Evolutionary conservation across 768 basidiomycete genomes (phyloP), one percentile per base, ranked within the genome.

Genomic region (Calocybe indica): DNA sequence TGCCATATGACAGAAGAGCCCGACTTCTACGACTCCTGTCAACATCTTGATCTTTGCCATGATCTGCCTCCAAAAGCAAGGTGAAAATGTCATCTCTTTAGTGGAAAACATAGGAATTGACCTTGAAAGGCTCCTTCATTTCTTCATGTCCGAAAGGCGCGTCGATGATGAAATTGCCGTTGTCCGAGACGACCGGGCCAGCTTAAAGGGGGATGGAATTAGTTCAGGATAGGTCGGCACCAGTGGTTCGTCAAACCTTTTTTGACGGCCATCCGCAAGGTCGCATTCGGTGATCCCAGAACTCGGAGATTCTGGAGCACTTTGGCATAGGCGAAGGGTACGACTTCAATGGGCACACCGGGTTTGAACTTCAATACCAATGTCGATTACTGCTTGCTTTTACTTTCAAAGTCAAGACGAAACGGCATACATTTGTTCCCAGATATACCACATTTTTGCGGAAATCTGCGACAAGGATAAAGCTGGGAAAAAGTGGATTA

Each of bases 1-100:
- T 5, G 88, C 93, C 76, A 96, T 85, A 46, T 82, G 73, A 61
- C 91, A 93, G 71, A 99, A 98, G n/a, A 99, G 66, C 1, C 96
- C 96, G 32, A 97, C 96, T 65, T 99, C 96, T n/a, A 98, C 91
- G 15, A 97, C 92, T 40, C 96, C 96, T 3, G 95, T 98, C 50
- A 98, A 75, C 78, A 95, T 80, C 73, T 97, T 98, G 60, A 98
- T 86, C 51, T 76, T 73, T 11, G 72, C 64, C 69, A 95, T 69
- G 12, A 97, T 73, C 89, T 94, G 60, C 6, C 3, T 15, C 7
- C 6, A 38, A 29, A 37, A 41, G 22, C 13, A 42, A 36, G 5
- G 47, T 49, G 7, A 12, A 10, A 8, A 9, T 30, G 12, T n/a
- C 29, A 9, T 6, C 15, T 6, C 9, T 41, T 13, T 50, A 31